Evolutionary conservation across 441 rosid genomes (phyloP).

Genomic region (Brassica hybrid): DNA sequence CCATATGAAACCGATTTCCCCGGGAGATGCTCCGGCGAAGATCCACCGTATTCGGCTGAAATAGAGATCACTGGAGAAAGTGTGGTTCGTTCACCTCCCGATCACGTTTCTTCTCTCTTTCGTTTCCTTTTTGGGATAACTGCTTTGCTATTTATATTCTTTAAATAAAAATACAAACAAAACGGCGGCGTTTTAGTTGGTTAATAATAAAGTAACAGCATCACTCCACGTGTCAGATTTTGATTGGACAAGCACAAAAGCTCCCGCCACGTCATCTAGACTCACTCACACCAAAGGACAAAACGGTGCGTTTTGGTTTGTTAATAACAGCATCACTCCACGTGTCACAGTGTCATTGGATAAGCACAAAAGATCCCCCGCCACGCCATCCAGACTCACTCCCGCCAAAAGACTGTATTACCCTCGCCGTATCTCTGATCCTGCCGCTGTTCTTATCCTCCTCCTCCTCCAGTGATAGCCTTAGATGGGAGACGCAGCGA

Average conservation of each 20-base stretch:
- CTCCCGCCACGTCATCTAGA: constrained; percentile 23
- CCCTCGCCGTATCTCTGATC: constrained; percentile 37
- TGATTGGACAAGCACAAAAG: constrained; percentile 8
- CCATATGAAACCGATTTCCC: constrained; percentile 34
- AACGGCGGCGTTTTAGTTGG: constrained; percentile 7
- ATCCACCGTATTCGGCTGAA: constrained; percentile 15
- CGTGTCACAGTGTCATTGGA: not conserved
- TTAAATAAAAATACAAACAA: not conserved
- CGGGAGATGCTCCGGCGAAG: constrained; percentile 21
- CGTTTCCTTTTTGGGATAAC: constrained; percentile 4
- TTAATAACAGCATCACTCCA: not conserved
- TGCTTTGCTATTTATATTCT: not conserved
- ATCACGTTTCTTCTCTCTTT: constrained; percentile 23
- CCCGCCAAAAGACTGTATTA: no score
- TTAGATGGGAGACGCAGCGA: not conserved
- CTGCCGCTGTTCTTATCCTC: not conserved
- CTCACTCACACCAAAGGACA: constrained; percentile 31
- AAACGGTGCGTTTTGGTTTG: constrained; percentile 8
- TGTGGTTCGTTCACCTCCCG: no score
- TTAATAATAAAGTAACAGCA: not conserved
- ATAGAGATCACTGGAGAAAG: not conserved
- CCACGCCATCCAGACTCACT: constrained; percentile 33
- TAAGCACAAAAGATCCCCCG: not conserved
- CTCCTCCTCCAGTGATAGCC: not conserved
- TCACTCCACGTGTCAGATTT: not conserved